phyloP scores from a whole-genome alignment of 768 basidiomycete species.

The Lentinula raphanica region DNA sequence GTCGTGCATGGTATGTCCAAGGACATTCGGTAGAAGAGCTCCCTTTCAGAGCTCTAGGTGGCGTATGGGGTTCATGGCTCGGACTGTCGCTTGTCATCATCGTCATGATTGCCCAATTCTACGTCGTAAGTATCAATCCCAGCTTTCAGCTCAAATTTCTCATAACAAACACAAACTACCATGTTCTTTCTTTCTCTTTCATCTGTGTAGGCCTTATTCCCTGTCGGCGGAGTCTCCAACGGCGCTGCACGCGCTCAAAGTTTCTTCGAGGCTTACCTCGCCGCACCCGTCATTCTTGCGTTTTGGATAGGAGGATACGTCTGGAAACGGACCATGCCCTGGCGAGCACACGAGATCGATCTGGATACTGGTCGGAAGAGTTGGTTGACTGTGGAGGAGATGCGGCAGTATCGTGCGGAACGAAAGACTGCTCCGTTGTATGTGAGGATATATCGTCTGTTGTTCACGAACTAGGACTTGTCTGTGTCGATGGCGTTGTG shows the following conservation, averaged over 20 bases:
- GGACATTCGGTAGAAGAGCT: constrained; percentile 42
- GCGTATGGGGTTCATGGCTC: constrained; percentile 41
- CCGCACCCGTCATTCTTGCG: constrained; percentile 32
- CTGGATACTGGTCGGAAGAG: constrained; percentile 24
- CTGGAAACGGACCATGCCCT: constrained; percentile 38
- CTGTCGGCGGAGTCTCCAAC: constrained; percentile 29
- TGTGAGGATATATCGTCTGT: constrained; percentile 3
- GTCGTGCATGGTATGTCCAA: constrained; percentile 37
- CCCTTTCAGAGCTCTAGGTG: constrained; percentile 38
- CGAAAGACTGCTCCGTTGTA: constrained; percentile 3
- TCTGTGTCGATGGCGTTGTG: not conserved
- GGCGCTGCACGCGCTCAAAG: constrained; percentile 23
- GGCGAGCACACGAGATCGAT: constrained; percentile 33
- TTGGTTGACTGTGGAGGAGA: constrained; percentile 11
- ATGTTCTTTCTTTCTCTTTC: too few species aligned
- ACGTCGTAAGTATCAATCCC: constrained; percentile 25
- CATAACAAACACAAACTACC: not conserved
- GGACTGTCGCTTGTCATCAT: constrained; percentile 35
- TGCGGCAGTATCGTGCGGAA: constrained; percentile 8
- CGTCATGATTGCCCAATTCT: constrained; percentile 42
- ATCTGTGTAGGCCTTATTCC: constrained; percentile 30
- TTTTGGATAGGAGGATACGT: constrained; percentile 32
- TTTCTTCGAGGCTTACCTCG: constrained; percentile 34
- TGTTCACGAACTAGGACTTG: constrained; percentile 1
- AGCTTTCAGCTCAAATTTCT: not conserved